Percentiles rank a stretch among this genome's conserved stretches.
phyloP scores from a whole-genome alignment of 2,329 filamentous ascomycete genomes.

The Aspergillus tamarii region DNA sequence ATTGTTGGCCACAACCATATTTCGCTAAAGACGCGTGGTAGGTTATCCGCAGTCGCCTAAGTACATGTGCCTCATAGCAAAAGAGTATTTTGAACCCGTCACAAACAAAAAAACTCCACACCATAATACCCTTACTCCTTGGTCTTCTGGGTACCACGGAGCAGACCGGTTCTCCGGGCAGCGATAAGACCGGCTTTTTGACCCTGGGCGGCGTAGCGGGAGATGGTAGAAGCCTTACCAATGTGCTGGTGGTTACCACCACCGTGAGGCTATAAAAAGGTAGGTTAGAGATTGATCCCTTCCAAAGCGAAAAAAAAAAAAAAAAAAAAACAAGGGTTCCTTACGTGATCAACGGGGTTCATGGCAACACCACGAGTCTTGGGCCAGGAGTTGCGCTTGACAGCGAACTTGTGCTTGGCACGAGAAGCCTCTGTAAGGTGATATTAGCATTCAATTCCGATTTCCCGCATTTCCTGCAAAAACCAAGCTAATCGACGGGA shows the following conservation, averaged over 20 bases:
- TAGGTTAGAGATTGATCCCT: slow-evolving; percentile 22
- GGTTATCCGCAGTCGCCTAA: slow-evolving; percentile 45
- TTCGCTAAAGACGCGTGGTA: slow-evolving; percentile 43
- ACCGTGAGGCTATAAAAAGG: slow-evolving; percentile 70
- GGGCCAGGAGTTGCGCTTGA: slow-evolving; percentile 99
- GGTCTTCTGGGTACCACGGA: slow-evolving; percentile 99
- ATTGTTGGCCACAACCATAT: slow-evolving; percentile 45
- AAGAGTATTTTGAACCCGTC: slow-evolving; percentile 45
- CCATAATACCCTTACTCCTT: slow-evolving; percentile 77
- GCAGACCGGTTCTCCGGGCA: slow-evolving; percentile 98
- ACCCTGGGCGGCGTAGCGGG: slow-evolving; percentile 94
- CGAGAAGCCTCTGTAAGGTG: slow-evolving; percentile 82
- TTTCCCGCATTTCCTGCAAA: background rate
- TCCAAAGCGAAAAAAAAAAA: background rate
- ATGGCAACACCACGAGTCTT: slow-evolving; percentile 99
- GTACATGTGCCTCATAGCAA: slow-evolving; percentile 48
- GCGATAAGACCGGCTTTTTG: slow-evolving; percentile 99
- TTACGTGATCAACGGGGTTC: slow-evolving; percentile 98
- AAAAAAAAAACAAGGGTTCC: slow-evolving; percentile 27
- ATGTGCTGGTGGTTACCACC: slow-evolving; percentile 99
- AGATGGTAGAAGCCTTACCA: slow-evolving; percentile 99
- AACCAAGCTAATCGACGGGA: background rate
- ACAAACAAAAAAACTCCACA: slow-evolving; percentile 63
- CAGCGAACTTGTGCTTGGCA: slow-evolving; percentile 99
- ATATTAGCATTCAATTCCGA: slow-evolving; percentile 43